These are phyloP conservation scores for Epicoccum sorghinum DNA, from an alignment of 2,329 filamentous ascomycete species.

Conservation along the genomic window DNA sequence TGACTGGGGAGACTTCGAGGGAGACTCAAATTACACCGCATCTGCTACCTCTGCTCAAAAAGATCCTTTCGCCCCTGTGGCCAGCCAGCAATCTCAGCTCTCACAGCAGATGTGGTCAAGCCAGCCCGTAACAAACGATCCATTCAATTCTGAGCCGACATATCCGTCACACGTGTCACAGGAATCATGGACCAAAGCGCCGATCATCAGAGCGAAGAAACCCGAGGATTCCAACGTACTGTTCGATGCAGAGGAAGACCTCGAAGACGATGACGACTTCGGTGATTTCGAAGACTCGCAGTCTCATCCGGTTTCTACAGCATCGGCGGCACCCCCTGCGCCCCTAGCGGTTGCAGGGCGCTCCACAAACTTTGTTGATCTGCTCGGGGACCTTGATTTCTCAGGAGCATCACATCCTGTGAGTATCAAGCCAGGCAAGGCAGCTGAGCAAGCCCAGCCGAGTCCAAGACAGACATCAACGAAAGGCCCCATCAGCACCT, in stretches of 20 bases:
- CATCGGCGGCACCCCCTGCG: conserved; percentile 6
- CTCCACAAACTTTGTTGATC: conserved; percentile 28
- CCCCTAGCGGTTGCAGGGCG: neutral
- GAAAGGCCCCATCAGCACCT: conserved; percentile 16
- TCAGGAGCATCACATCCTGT: conserved; percentile 24
- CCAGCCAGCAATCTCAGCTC: conserved; percentile 18
- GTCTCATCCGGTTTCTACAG: neutral
- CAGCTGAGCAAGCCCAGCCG: neutral
- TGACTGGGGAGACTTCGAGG: conserved; percentile 52
- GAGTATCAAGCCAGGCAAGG: neutral
- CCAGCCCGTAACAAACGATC: conserved; percentile 13
- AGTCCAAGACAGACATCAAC: conserved; percentile 9
- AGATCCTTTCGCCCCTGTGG: conserved; percentile 27
- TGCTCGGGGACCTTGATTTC: conserved; percentile 36
- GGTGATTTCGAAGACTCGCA: conserved; percentile 43
- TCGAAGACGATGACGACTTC: conserved; percentile 46
- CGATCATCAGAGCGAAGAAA: conserved; percentile 40
- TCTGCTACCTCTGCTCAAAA: conserved; percentile 19
- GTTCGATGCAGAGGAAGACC: conserved; percentile 49
- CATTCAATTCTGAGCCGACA: conserved; percentile 16
- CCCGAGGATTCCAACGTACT: conserved; percentile 46
- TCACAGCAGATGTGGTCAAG: conserved; percentile 17
- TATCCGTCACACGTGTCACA: conserved; percentile 14
- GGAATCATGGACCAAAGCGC: conserved; percentile 32
- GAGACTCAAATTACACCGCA: conserved; percentile 26